Evolutionary conservation across 495 filamentous ascomycete species (phyloP).

Genomic region (Acidiella bohemica): DNA sequence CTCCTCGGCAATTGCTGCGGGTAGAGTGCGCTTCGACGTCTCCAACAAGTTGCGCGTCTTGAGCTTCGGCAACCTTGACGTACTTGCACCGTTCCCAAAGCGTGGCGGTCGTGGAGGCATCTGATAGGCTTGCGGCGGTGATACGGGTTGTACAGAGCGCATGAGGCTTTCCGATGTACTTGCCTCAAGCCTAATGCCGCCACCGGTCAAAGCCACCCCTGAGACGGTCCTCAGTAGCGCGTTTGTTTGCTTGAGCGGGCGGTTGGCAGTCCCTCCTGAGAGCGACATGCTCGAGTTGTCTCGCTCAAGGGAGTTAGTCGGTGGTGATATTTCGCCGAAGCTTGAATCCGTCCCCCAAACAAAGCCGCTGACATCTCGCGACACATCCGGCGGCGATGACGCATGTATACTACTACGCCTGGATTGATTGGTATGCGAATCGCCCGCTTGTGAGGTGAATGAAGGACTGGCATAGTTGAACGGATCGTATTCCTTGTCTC

Average conservation of each 20-base stretch:
- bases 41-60: neutral
- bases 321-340: conserved; percentile 17
- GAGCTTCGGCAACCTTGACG: conserved; percentile 5
- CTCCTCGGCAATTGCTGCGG: neutral
- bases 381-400: conserved; percentile 1
- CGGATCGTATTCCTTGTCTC: neutral
- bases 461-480: conserved; percentile 1
- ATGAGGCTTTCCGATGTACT: conserved; percentile 5
- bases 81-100: neutral
- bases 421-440: no score
- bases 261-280: no score
- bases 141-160: conserved; percentile 7
- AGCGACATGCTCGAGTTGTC: conserved; percentile 9
- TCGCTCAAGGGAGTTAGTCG: conserved; percentile 3
- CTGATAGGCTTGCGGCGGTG: conserved; percentile 6
- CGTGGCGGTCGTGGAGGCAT: conserved; percentile 6
- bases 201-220: no score
- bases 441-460: no score
- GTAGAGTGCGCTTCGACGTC: neutral
- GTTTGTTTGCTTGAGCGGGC: no score
- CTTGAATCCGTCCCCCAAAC: conserved; percentile 14
- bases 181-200: no score
- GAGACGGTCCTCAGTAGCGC: no score
- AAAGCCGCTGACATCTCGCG: conserved; percentile 2
- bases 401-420: no score